Evolutionary conservation across 805 yeast species (phyloP).

Genomic region (Yamadazyma tumulicola): DNA sequence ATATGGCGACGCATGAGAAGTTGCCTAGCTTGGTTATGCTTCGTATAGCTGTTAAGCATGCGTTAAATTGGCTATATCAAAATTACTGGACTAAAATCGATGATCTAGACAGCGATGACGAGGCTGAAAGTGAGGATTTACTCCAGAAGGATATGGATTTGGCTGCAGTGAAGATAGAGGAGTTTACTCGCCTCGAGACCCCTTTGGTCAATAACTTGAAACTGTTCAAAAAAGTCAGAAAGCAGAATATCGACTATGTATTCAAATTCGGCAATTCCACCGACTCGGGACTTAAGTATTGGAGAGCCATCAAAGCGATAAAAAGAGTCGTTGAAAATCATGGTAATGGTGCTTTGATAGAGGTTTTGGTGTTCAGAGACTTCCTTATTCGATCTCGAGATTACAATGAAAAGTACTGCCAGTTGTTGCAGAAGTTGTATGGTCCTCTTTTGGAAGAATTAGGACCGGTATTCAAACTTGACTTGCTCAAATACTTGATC

Average conservation of each 20-base stretch:
- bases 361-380: slow-evolving; percentile 18
- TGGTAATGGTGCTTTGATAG: slow-evolving; percentile 8
- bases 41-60: slow-evolving; percentile 55
- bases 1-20: slow-evolving; percentile 85
- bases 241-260: slow-evolving; percentile 36
- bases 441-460: slow-evolving; percentile 28
- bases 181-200: neutral
- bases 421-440: slow-evolving; percentile 23
- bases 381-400: slow-evolving; percentile 17
- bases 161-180: slow-evolving; percentile 9
- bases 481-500: neutral
- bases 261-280: slow-evolving; percentile 38
- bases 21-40: slow-evolving; percentile 70
- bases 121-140: slow-evolving; percentile 12
- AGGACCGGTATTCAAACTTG: slow-evolving; percentile 17
- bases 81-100: slow-evolving; percentile 61
- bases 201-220: slow-evolving; percentile 37
- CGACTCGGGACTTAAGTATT: slow-evolving; percentile 39
- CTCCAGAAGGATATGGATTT: slow-evolving; percentile 6
- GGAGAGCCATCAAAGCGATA: slow-evolving; percentile 32
- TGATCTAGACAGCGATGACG: slow-evolving; percentile 21
- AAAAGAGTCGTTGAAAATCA: slow-evolving; percentile 4
- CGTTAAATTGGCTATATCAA: slow-evolving; percentile 70
- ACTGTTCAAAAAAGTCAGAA: slow-evolving; percentile 47
- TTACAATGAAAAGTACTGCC: slow-evolving; percentile 18